phyloP scores from a whole-genome alignment of 176 grass and related monocot genomes.

The Avena eriantha region DNA sequence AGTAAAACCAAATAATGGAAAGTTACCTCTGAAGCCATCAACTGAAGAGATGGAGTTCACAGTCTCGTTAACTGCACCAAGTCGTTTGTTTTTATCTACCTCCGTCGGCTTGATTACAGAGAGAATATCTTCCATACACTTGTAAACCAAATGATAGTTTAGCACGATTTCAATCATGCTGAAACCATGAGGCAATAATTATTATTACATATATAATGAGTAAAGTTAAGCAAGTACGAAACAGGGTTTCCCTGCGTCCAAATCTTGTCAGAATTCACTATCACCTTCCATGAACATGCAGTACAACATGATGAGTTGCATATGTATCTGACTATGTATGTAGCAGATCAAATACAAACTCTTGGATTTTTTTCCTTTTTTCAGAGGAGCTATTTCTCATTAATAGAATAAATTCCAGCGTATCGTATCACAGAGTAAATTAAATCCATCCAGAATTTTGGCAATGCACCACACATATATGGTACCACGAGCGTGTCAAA shows the following conservation, averaged over 20 bases:
- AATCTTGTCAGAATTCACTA: not conserved
- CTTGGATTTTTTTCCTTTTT: too few relatives aligned
- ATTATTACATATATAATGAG: not conserved
- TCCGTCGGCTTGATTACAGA: conserved; percentile 67
- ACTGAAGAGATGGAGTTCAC: conserved; percentile 49
- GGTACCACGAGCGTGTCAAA: not conserved
- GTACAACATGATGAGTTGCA: not conserved
- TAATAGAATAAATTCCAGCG: too few relatives aligned
- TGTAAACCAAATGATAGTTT: conserved; percentile 27
- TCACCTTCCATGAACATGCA: not conserved
- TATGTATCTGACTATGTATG: not conserved
- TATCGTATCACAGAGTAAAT: not conserved
- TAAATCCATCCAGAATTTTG: not conserved
- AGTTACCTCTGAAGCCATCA: conserved; percentile 52
- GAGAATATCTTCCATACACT: conserved; percentile 62
- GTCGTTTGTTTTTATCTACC: conserved; percentile 53
- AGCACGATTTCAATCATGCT: conserved; percentile 16
- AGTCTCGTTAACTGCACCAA: conserved; percentile 59
- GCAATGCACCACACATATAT: not conserved
- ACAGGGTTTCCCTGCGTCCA: not conserved
- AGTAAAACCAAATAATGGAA: not conserved
- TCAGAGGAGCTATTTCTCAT: too few relatives aligned
- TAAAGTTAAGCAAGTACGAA: not conserved
- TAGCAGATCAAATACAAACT: not conserved
- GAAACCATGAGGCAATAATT: conserved; percentile 27